Conservation (phyloP, 1,284 basidiomycete genomes). For the Uromyces viciae-fabae region DNA sequence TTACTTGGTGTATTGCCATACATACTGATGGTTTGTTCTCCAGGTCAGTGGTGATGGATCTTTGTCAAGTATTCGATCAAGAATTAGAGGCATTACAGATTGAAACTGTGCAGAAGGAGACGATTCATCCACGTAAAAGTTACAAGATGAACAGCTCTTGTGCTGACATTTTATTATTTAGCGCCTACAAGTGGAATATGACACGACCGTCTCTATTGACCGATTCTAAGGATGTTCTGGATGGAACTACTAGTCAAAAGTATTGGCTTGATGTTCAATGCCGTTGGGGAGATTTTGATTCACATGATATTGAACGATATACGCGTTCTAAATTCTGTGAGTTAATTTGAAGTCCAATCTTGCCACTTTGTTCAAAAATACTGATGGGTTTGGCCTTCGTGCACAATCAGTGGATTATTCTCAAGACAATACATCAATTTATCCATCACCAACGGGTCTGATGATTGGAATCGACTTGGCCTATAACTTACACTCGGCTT, state of each 20-base stretch:
- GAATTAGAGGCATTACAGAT: constrained; percentile 97
- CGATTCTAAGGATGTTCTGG: constrained; percentile 91
- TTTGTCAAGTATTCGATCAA: constrained; percentile 98
- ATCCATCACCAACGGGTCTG: constrained; percentile 94
- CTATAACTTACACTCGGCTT: constrained; percentile 98
- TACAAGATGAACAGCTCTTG: constrained; percentile 94
- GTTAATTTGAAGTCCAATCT: neutral
- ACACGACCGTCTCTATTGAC: constrained; percentile 91
- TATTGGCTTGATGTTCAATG: constrained; percentile 98
- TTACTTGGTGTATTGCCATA: too few species aligned
- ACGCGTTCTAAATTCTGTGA: constrained; percentile 45
- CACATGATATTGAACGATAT: constrained; percentile 78
- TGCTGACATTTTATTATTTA: constrained; percentile 95
- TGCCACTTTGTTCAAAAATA: constrained; percentile 71
- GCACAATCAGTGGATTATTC: constrained; percentile 54
- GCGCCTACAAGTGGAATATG: constrained; percentile 77
- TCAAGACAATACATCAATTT: constrained; percentile 94
- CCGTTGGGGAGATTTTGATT: constrained; percentile 99
- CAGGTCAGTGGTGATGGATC: constrained; percentile 43
- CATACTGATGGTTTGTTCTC: neutral
- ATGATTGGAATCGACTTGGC: constrained; percentile 98
- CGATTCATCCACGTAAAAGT: constrained; percentile 95
- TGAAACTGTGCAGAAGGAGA: constrained; percentile 99
- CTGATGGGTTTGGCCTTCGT: constrained; percentile 75
- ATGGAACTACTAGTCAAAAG: constrained; percentile 96